Base-by-base conservation (phyloP, 108 stramenopile genomes). In the Nitzschia sp. region DNA sequence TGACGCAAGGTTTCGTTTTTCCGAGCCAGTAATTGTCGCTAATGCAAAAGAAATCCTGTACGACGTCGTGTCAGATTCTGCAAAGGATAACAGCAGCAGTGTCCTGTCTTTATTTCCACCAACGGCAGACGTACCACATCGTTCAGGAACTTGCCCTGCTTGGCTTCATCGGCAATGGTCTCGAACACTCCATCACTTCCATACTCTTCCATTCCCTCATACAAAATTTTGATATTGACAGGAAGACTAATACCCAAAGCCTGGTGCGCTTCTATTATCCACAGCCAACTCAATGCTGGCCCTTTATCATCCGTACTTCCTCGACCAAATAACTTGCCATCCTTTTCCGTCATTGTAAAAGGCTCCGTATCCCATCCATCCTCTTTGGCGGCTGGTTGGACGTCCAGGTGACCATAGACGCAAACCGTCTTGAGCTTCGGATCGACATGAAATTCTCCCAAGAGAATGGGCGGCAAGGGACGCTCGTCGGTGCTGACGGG, bases 351-450 rank as follows among this genome's bases (percentile, higher is more conserved):
- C 36, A 93, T 62, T 19, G 77, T 80, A 47, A 90, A 93, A 3
- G 92, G 92, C 63, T 93, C 89, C 11, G 87, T 82, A 51, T 88
- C 85, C 92, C 92, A 93, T 23, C 92, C 92, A 71, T 90, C 92
- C 9, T 83, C 87, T 33, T 63, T 78, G 2, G 64, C 53, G 2
- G 92, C 92, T 13, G 92, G 92, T 62, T 93, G 92, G 1, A 93
- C 92, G 78, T 93, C 92, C 60, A 93, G 72, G 61, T 75, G 74
- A 2, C 74, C 74, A 42, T 79, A 79, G 2, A 86, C 89, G 66
- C 92, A 93, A 3, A 90, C 89, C 0, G 92, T 93, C 61, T 89
- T 84, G 47, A 87, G 84, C n/a, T 63, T 34, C 21, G 85, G 77
- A 19, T 85, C 78, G 13, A 74, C 69, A 11, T 62, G 56, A 42